A percentile compares a stretch with the other conserved stretches of the same genome.
These are phyloP conservation scores for Scheffersomyces spartinae DNA, from an alignment of 805 yeast species.

Conservation along the genomic window DNA sequence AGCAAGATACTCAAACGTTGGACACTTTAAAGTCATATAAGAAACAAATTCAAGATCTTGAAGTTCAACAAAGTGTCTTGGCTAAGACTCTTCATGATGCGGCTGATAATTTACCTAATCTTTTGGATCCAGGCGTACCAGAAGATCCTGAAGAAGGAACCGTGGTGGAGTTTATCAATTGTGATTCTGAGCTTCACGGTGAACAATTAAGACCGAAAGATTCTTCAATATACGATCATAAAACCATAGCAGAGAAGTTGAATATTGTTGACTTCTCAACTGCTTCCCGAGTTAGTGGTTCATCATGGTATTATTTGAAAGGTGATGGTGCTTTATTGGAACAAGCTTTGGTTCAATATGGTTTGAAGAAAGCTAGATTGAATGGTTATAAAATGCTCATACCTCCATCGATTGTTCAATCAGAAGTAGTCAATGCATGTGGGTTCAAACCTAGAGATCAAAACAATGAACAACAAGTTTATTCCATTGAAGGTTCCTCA, in stretches of 20 bases:
- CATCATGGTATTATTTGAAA: constrained; percentile 78
- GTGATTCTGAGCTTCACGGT: constrained; percentile 19
- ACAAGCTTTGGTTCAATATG: constrained; percentile 78
- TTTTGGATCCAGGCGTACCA: constrained; percentile 37
- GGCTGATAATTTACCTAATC: constrained; percentile 53
- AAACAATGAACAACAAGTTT: constrained; percentile 77
- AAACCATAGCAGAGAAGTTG: constrained; percentile 54
- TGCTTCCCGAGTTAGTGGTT: constrained; percentile 69
- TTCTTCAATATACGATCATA: constrained; percentile 41
- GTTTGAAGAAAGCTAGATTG: constrained; percentile 52
- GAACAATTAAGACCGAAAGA: constrained; percentile 7
- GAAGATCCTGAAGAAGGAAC: constrained; percentile 26
- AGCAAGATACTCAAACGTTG: constrained; percentile 3
- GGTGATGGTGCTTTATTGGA: constrained; percentile 85
- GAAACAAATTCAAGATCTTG: constrained; percentile 14
- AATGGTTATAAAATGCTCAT: constrained; percentile 58
- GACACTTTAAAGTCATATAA: constrained; percentile 12
- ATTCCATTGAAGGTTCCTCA: constrained; percentile 41
- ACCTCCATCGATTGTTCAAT: constrained; percentile 81
- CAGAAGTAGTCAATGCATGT: constrained; percentile 74
- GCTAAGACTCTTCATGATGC: constrained; percentile 25
- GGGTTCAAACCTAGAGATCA: constrained; percentile 92
- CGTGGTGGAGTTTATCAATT: constrained; percentile 43
- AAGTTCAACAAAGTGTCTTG: constrained; percentile 11
- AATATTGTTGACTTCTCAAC: constrained; percentile 56